Conservation (phyloP, 768 basidiomycete species). For the Exidia glandulosa region DNA sequence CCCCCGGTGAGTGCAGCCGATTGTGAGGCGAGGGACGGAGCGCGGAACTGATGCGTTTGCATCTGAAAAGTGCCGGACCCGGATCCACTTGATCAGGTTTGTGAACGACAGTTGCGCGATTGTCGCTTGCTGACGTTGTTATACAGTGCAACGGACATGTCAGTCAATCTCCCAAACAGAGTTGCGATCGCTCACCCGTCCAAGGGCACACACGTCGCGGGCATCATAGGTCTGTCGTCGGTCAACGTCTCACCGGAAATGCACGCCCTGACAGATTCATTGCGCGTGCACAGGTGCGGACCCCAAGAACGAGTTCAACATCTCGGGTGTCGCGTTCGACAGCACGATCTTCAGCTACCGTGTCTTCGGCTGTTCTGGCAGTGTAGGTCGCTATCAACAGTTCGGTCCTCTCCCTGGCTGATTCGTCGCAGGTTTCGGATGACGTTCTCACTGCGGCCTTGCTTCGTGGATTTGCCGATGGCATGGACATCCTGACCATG, state of each 20-base stretch:
- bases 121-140: no score
- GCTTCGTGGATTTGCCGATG: slow-evolving; percentile 38
- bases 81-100: slow-evolving; percentile 45
- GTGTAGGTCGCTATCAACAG: slow-evolving; percentile 36
- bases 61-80: slow-evolving; percentile 32
- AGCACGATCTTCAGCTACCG: slow-evolving; percentile 45
- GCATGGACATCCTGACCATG: slow-evolving; percentile 51
- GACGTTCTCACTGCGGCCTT: slow-evolving; percentile 39
- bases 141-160: slow-evolving; percentile 30
- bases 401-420: slow-evolving; percentile 15
- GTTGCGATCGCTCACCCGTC: not conserved
- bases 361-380: slow-evolving; percentile 50
- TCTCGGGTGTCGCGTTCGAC: slow-evolving; percentile 58
- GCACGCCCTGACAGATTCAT: slow-evolving; percentile 12
- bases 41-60: slow-evolving; percentile 32
- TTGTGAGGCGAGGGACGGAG: not conserved
- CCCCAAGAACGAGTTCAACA: slow-evolving; percentile 48
- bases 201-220: slow-evolving; percentile 48
- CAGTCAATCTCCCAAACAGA: slow-evolving; percentile 1
- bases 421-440: slow-evolving; percentile 16
- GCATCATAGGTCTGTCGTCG: slow-evolving; percentile 19
- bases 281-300: slow-evolving; percentile 49
- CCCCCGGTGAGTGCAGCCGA: not conserved
- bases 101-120: no score
- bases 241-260: not conserved